phyloP scores from a whole-genome alignment of 805 yeast genomes.

The Isabelozyma pseudorhagii region DNA sequence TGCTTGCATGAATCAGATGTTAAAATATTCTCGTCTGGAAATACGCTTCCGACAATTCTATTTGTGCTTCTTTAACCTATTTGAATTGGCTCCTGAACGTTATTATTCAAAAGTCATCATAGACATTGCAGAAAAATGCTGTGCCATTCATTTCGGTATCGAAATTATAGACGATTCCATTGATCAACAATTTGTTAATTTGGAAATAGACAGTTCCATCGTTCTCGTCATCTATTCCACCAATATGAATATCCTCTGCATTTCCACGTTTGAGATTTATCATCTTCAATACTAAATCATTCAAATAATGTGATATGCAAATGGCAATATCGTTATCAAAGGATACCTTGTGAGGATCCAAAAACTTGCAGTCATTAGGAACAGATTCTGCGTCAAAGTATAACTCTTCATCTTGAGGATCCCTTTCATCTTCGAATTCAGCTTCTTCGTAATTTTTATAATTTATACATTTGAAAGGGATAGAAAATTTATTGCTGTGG shows the following conservation, averaged over 20 bases:
- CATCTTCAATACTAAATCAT: conserved; percentile 28
- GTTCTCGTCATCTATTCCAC: conserved; percentile 19
- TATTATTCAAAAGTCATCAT: conserved; percentile 11
- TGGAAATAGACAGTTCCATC: conserved; percentile 33
- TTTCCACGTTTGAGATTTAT: conserved; percentile 36
- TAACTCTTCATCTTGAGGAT: conserved; percentile 9
- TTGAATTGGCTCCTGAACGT: not conserved
- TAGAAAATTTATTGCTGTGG: conserved; percentile 20
- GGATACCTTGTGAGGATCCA: conserved; percentile 8
- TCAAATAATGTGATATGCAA: conserved; percentile 33
- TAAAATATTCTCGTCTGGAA: not conserved
- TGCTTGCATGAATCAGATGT: too few species aligned
- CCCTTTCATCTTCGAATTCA: conserved; percentile 18
- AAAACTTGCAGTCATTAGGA: conserved; percentile 3
- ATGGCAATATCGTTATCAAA: conserved; percentile 7
- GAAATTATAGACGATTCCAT: conserved; percentile 31
- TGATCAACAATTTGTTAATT: conserved; percentile 24
- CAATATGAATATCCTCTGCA: conserved; percentile 34
- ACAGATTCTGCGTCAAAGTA: conserved; percentile 8
- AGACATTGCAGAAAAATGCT: conserved; percentile 26
- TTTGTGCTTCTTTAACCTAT: not conserved
- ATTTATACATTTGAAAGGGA: conserved; percentile 34
- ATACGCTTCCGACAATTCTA: not conserved
- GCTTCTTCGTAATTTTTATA: conserved; percentile 31
- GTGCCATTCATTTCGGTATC: conserved; percentile 41